Evolutionary conservation across 805 yeast species (phyloP), one percentile per base, ranked within the genome.

Genomic region (Myxozyma geophila): DNA sequence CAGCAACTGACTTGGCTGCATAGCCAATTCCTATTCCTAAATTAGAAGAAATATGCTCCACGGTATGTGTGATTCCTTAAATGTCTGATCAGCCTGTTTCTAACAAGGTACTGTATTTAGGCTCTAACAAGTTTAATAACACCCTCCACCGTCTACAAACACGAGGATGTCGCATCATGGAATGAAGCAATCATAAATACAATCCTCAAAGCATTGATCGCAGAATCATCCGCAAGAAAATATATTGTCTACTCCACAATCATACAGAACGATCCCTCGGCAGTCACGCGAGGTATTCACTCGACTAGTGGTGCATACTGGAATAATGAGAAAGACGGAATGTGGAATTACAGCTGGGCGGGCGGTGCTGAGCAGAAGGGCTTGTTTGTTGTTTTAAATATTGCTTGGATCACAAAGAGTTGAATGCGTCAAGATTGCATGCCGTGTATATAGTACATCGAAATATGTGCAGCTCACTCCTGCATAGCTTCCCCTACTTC

Each of bases 271-370:
- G 66, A 62, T 36, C 36, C 56, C 7, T n/a, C 47, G 13, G 58
- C 49, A 9, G 21, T 33, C 19, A 17, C 63, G 10, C 54, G 67
- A 9, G 68, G 71, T 7, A 58, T 68, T 19, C 67, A 63, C 37
- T 54, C 72, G 2, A 43, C 72, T 4, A 63, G 69, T 19, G 72
- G 69, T 17, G 71, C 69, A n/a, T 68, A 67, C 40, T 70, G 70
- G 69, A 69, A 67, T 55, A 61, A 51, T 33, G 63, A 70, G 23
- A 59, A 40, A 35, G 70, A 66, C 28, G 72, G 70, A 12, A 46
- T 60, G 61, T 62, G 54, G 52, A 67, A 59, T 47, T 67, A 49
- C 36, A 54, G 54, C n/a, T 60, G 68, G 60, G 50, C 47, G 3
- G 62, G 59, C 13, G 67, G 66, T 7, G 67, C 49, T 7, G 43